Evolutionary conservation across 768 basidiomycete species (phyloP), one percentile per base, ranked within the genome.

Genomic region (Amanita exitialis): DNA sequence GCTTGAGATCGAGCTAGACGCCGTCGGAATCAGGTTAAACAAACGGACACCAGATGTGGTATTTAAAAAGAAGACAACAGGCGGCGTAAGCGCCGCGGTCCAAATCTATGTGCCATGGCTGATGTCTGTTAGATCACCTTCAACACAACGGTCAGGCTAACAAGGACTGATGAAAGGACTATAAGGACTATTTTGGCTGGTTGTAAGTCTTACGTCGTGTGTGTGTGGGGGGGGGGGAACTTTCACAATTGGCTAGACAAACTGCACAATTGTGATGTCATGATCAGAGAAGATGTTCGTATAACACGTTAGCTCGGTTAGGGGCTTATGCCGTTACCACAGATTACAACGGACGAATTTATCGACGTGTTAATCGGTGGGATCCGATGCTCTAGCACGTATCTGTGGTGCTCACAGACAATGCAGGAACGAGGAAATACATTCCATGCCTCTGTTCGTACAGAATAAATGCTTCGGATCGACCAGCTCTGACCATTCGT

Each of bases 311-410:
- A 44, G 30, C 45, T 34, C 46, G n/a, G 32, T 53, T 34, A 16
- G 54, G 34, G 5, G 35, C 41, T 52, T 53, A 45, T 36, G 34
- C 47, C 44, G 27, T 52, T 44, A 28, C 53, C 45, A 16, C 56
- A 95, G 93, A 93, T 96, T 52, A 88, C 90, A 6, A 87, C 85
- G 3, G 95, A 97, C 63, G 91, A 98, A 63, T 96, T 99, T 61
- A 95, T 99, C 56, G 96, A 99, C 62, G 90, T 97, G n/a, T 75
- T 99, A 20, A 89, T 99, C 47, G 96, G 92, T 82, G 59, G 61
- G 59, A 25, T 20, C 42, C 21, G 34, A 21, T 41, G n/a, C 30
- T 38, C 15, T 23, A 49, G 7, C 27, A 4, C 36, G 12, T 28
- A 23, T 5, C 21, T 34, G 34, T 38, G 9, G 10, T 41, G 45